Percentiles rank a stretch among this genome's conserved stretches.
Evolutionary conservation across 148 eudicot genomes (phyloP).

Genomic region (Chenopodium formosanum): DNA sequence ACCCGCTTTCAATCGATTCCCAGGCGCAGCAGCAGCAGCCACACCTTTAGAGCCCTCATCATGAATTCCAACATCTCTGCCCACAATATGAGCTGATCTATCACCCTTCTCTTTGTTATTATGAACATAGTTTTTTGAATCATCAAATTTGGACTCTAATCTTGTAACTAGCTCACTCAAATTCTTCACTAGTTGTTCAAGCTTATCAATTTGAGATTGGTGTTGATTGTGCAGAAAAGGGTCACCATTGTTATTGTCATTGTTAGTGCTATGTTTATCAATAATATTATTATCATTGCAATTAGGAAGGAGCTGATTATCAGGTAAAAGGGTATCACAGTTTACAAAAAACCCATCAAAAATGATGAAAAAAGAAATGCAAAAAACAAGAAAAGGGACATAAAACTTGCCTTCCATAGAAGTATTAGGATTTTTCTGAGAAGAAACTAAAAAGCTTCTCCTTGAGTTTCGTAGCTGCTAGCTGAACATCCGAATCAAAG

Average conservation of each 20-base stretch:
- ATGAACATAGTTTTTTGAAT: background rate
- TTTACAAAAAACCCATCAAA: conserved; percentile 35
- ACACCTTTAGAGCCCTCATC: conserved; percentile 24
- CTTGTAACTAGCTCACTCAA: conserved; percentile 57
- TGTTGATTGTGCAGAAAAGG: conserved; percentile 30
- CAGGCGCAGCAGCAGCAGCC: background rate
- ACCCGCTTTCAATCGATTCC: conserved; percentile 29
- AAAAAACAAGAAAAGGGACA: conserved; percentile 30
- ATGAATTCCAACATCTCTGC: conserved; percentile 14
- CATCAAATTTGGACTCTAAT: conserved; percentile 56
- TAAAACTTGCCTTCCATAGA: conserved; percentile 51
- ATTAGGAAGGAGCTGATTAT: conserved; percentile 18
- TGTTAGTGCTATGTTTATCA: background rate
- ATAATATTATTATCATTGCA: background rate
- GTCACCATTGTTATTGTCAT: background rate
- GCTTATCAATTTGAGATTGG: conserved; percentile 64
- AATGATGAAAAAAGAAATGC: conserved; percentile 12
- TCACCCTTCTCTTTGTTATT: conserved; percentile 16
- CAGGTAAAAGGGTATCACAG: conserved; percentile 18
- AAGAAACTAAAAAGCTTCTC: background rate
- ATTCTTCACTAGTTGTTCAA: conserved; percentile 65
- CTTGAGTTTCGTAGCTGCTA: background rate
- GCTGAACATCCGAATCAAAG: background rate
- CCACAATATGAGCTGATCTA: conserved; percentile 13
- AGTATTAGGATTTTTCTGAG: conserved; percentile 1